Conservation (phyloP, 257 asterid species). For the Primulina eburnea region DNA sequence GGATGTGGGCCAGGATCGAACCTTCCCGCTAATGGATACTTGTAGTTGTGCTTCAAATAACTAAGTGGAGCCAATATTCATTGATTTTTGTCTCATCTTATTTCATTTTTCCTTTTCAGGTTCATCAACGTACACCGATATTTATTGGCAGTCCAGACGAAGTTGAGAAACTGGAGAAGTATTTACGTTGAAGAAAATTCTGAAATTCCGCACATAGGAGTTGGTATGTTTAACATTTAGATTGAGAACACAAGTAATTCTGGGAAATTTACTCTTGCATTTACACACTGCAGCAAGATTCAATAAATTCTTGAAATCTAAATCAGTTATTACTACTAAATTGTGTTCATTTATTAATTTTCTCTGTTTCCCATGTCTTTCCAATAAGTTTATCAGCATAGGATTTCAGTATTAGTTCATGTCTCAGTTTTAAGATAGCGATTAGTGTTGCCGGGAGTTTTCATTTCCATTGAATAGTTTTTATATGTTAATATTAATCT, state of each 20-base stretch:
- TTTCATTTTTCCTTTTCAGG: constrained; percentile 32
- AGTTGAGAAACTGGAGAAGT: constrained; percentile 48
- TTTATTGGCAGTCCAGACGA: constrained; percentile 82
- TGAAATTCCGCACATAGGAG: not conserved
- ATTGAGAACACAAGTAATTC: constrained; percentile 14
- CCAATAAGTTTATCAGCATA: too few species aligned
- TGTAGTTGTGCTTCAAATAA: too few species aligned
- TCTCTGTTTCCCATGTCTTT: too few species aligned
- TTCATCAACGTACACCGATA: constrained; percentile 79
- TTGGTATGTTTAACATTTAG: not conserved
- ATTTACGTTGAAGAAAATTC: constrained; percentile 29
- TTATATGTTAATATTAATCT: too few species aligned
- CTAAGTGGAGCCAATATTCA: too few species aligned
- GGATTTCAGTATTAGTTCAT: too few species aligned
- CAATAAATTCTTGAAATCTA: constrained; percentile 25
- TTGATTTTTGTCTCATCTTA: not conserved
- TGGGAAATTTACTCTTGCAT: constrained; percentile 24
- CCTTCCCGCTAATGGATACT: not conserved
- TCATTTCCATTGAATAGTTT: too few species aligned
- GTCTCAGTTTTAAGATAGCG: too few species aligned
- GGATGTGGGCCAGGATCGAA: too few species aligned
- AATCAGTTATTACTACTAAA: not conserved
- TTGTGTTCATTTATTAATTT: too few species aligned
- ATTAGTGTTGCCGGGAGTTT: too few species aligned
- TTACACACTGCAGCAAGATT: constrained; percentile 25